Base-by-base conservation (phyloP, 306 rosid genomes). In the Mimosa bimucronata region DNA sequence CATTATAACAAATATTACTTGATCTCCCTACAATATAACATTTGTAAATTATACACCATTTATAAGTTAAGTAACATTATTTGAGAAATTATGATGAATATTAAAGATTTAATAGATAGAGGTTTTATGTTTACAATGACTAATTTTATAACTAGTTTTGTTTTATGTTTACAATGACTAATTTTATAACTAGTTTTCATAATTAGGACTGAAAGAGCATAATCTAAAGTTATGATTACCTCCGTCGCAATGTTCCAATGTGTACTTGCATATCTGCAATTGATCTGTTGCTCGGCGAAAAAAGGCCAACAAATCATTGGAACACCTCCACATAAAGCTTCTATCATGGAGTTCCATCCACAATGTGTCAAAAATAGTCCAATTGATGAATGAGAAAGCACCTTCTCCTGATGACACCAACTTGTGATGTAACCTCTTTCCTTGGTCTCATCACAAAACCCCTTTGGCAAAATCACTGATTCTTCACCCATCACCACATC, bases 301-400 rank as follows among this genome's bases (percentile, higher is more conserved):
- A 87, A 89, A 34, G 93, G 93, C 91, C 90, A 90, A 30, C 87
- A 82, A n/a, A 88, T 88, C 2, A 88, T 14, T 41, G 90, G 90
- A 28, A 84, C 87, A 45, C 91, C 85, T 6, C 53, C 80, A 69
- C 83, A 71, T 7, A 88, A 4, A 67, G 79, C 75, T 73, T 90
- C 93, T 2, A 62, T 11, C 0, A 55, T 69, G 29, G 91, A 87
- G 75, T 89, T 89, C 93, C 93, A 89, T 13, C 91, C 91, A 69
- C 89, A 75, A 31, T 89, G 93, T 21, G 89, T 84, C 50, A 89
- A 26, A 7, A 87, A 87, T 1, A 58, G 75, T 21, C 88, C 93
- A 41, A 83, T 28, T 1, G 89, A 83, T 50, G 86, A 83, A 75
- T 89, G 91, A 41, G 66, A 79, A 10, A 87, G 34, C 30, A 87